These are phyloP conservation scores for Picea sitchensis DNA, from an alignment of 75 land plant genomes.

Conservation along the genomic window DNA sequence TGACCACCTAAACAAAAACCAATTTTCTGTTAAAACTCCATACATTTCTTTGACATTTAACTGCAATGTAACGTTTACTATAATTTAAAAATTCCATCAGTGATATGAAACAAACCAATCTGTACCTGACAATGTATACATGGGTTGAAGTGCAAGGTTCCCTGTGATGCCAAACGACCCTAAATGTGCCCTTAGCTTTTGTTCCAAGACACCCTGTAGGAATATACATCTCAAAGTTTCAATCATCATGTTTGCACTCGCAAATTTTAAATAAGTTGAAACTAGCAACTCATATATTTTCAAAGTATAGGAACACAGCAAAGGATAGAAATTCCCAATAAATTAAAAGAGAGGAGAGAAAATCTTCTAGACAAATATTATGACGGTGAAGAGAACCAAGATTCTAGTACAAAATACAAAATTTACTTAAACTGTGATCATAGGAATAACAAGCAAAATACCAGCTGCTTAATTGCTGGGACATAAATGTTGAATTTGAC, in stretches of 20 bases:
- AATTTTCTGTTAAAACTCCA: background rate
- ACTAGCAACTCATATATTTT: background rate
- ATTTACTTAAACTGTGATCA: background rate
- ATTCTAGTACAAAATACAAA: background rate
- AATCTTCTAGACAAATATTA: background rate
- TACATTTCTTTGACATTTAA: background rate
- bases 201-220: constrained; percentile 91
- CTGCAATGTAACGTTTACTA: background rate
- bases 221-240: background rate
- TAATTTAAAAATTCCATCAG: background rate
- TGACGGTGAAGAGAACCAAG: background rate
- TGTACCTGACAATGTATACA: constrained; percentile 98
- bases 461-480: background rate
- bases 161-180: constrained; percentile 98
- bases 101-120: background rate
- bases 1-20: constrained; percentile 80
- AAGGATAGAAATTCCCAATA: too few species aligned
- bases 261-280: background rate
- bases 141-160: constrained; percentile 95
- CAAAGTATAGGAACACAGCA: background rate
- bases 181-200: constrained; percentile 86
- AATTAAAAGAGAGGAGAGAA: background rate
- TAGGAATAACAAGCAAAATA: background rate
- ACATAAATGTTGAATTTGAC: too few species aligned
- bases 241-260: background rate